Evolutionary conservation across 2,329 filamentous ascomycete species (phyloP), one percentile per base, ranked within the genome.

Genomic region (Xylariaceae sp.): DNA sequence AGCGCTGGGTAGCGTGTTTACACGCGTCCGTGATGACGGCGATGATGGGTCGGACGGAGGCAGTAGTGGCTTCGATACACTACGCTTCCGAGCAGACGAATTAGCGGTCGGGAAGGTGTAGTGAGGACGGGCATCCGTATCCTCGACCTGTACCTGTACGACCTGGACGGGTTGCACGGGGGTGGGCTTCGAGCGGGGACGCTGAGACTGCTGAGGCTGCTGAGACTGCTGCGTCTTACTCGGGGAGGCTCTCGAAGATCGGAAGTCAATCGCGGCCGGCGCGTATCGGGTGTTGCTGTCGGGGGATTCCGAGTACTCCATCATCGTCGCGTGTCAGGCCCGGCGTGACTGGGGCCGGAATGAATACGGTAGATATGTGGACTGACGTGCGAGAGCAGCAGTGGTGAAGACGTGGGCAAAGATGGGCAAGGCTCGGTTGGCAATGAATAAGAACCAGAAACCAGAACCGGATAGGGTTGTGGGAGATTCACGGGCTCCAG

Each of bases 21-120:
- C 13, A n/a, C 42, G 42, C 13, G 42, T 13, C 8, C 47, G 47
- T 23, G 48, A 35, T 13, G 48, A 51, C 7, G 48, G 23, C 23
- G 47, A 45, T 7, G 47, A 45, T 7, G 54, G 44, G 13, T 35
- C n/a, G n/a, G 54, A 30, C 11, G 37, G 23, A 30, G 23, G 10
- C 17, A n/a, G 4, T 37, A 2, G 48, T 48, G 18, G 15, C 39
- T 47, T 48, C 6, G 30, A 52, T 15, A 11, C 34, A n/a, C 37
- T 42, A 42, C 17, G 54, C 48, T n/a, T 51, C 23, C 39, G 49
- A 9, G 49, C 55, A 57, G 49, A n/a, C 13, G 50, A 53, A 30
- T 23, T 57, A 53, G 42, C 42, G 10, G 50, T 57, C 23, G 55
- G 53, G 35, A 2, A 17, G 47, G 54, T 30, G 34, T 56, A 56